Evolutionary conservation across 1,284 basidiomycete genomes (phyloP).

Genomic region (Apiotrichum akiyoshidainum): DNA sequence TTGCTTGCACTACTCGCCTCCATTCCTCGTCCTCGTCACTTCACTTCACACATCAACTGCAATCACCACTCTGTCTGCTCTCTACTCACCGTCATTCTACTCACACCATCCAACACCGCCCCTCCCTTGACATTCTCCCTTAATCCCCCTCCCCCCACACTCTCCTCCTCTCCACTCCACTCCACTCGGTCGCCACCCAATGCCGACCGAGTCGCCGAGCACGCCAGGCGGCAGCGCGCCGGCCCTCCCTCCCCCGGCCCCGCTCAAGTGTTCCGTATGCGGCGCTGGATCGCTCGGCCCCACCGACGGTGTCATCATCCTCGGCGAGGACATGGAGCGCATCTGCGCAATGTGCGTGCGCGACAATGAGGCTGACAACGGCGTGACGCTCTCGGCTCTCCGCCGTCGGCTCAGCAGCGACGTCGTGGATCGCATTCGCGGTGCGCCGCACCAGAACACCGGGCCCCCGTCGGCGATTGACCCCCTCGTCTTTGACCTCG

Average conservation of each 20-base stretch:
- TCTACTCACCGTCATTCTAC: neutral
- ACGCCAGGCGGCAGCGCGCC: conserved; percentile 9
- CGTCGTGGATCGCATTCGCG: conserved; percentile 2
- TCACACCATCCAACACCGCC: neutral
- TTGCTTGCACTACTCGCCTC: too few relatives aligned
- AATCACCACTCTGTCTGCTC: too few relatives aligned
- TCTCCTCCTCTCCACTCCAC: too few relatives aligned
- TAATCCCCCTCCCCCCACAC: neutral
- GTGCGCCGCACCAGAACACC: neutral
- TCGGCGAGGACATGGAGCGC: conserved; percentile 31
- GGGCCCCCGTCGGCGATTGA: neutral
- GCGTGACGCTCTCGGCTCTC: conserved; percentile 7
- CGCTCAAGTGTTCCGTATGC: conserved; percentile 43
- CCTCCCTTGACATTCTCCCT: neutral
- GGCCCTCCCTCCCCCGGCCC: conserved; percentile 18
- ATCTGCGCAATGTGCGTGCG: conserved; percentile 37
- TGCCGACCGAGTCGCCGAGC: conserved; percentile 43
- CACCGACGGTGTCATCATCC: conserved; percentile 22
- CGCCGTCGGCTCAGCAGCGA: conserved; percentile 7
- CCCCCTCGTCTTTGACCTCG: conserved; percentile 4
- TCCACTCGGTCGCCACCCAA: conserved; percentile 15
- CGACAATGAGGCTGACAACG: neutral
- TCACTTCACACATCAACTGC: too few relatives aligned
- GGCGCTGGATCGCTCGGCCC: conserved; percentile 26
- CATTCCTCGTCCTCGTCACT: too few relatives aligned